Base-by-base conservation (phyloP, 2,329 filamentous ascomycete species). In the Colletotrichum trifolii region DNA sequence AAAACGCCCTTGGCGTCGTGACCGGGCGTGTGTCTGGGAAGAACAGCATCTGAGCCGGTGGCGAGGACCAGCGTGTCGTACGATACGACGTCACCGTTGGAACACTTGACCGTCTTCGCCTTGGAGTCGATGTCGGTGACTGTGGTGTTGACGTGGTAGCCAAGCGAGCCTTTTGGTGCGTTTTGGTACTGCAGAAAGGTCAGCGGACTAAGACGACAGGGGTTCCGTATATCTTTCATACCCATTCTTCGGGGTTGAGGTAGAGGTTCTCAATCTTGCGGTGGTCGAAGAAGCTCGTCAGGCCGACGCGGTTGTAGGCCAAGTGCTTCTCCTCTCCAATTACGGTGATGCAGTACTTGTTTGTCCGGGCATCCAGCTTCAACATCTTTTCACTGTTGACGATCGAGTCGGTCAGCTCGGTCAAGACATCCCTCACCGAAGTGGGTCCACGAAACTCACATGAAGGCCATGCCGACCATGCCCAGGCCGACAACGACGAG, bases 391-490 rank as follows among this genome's bases (percentile, higher is more conserved):
- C 94, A 71, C 93, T 96, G 71, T 25, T 25, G 25, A 25, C 25
- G 13, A 17, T 8, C 54, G 35, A 36, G 17, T 49, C 13, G 49
- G 39, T 42, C 10, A 47, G 57, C 8, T 4, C 39, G 4, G 12
- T 25, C 25, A 25, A 25, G 25, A 25, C 25, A 25, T 25, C 25
- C 25, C 25, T 25, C 25, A 25, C 25, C 25, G 25, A 25, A 25
- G 25, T 25, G 25, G 25, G 25, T 25, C 25, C 25, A 25, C 25
- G 25, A 25, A 9, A 83, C 90, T 83, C 79, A 95, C 91, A 96
- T 93, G 75, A 96, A 95, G 46, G 91, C 89, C 70, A 96, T 91
- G 43, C 91, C 93, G 48, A 97, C 94, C 94, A 97, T 97, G 2
- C 94, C 94, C 78, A 97, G 78, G 9, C 94, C 94, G 43, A 97